A percentile compares a stretch with the other conserved stretches of the same genome.
phyloP scores from a whole-genome alignment of 1,139 yeast genomes.

The Yamadazyma sp. region DNA sequence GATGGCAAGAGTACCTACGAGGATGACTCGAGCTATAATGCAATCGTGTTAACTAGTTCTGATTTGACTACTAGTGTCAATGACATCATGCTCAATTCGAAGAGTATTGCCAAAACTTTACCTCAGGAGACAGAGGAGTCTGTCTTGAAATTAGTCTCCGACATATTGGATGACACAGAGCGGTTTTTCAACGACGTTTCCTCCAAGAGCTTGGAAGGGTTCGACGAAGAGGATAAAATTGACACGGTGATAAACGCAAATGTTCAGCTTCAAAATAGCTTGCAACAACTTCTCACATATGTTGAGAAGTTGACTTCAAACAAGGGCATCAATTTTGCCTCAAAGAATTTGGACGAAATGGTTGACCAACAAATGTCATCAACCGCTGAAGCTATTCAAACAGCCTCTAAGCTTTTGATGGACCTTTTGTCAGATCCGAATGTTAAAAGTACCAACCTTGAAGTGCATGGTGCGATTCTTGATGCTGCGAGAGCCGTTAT shows the following conservation, averaged over 20 bases:
- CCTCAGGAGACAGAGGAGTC: conserved; percentile 55
- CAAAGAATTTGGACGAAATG: conserved; percentile 64
- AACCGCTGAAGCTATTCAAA: conserved; percentile 68
- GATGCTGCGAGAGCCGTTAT: conserved; percentile 82
- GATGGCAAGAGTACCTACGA: conserved; percentile 61
- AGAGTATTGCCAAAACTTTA: conserved; percentile 63
- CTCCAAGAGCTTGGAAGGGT: conserved; percentile 51
- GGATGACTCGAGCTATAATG: conserved; percentile 56
- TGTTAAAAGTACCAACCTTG: conserved; percentile 59
- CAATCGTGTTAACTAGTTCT: conserved; percentile 65
- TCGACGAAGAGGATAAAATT: conserved; percentile 65
- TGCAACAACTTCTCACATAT: conserved; percentile 57
- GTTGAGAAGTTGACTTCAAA: conserved; percentile 56
- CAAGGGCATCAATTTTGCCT: conserved; percentile 38
- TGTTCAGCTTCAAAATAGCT: conserved; percentile 66
- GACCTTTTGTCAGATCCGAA: conserved; percentile 56
- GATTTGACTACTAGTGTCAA: conserved; percentile 64
- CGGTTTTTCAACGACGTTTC: conserved; percentile 60
- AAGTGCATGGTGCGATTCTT: conserved; percentile 75
- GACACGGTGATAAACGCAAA: conserved; percentile 78
- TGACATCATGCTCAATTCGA: conserved; percentile 67
- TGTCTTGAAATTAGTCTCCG: conserved; percentile 50
- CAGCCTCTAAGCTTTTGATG: conserved; percentile 63
- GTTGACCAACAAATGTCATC: conserved; percentile 72
- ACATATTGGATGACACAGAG: conserved; percentile 62